Conservation (phyloP, 306 rosid species). For the Sphenostylis stenocarpa region DNA sequence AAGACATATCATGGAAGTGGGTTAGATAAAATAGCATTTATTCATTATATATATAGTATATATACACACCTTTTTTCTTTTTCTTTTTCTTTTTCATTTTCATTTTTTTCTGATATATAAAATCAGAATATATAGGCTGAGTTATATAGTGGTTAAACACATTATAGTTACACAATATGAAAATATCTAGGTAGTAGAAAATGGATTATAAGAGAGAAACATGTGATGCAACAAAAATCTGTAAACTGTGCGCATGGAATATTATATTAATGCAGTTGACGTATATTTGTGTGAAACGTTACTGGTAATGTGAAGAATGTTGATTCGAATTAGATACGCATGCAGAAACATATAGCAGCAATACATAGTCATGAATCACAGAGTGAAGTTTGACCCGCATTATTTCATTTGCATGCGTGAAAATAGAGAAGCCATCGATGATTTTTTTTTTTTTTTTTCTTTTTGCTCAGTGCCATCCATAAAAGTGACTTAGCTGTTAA, state of each 20-base stretch:
- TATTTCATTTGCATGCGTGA: background rate
- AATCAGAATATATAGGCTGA: no score
- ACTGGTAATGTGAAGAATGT: background rate
- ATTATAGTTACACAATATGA: no score
- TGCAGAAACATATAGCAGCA: background rate
- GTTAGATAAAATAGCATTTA: constrained; percentile 42
- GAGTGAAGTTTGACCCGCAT: background rate
- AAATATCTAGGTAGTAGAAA: no score
- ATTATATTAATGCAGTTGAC: background rate
- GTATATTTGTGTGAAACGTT: background rate
- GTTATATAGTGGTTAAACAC: no score
- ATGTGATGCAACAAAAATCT: background rate
- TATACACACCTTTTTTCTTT: background rate
- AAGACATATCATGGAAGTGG: constrained; percentile 34
- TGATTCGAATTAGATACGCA: constrained; percentile 1
- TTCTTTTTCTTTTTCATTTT: no score
- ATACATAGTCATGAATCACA: background rate
- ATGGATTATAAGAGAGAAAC: no score
- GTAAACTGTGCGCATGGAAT: constrained; percentile 19
- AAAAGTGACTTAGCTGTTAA: constrained; percentile 13
- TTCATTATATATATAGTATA: background rate
- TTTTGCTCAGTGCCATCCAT: background rate
- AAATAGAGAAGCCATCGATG: background rate
- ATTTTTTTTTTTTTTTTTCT: no score
- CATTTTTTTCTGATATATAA: no score